phyloP scores from a whole-genome alignment of 2,329 filamentous ascomycete species.

The Claviceps africana region DNA sequence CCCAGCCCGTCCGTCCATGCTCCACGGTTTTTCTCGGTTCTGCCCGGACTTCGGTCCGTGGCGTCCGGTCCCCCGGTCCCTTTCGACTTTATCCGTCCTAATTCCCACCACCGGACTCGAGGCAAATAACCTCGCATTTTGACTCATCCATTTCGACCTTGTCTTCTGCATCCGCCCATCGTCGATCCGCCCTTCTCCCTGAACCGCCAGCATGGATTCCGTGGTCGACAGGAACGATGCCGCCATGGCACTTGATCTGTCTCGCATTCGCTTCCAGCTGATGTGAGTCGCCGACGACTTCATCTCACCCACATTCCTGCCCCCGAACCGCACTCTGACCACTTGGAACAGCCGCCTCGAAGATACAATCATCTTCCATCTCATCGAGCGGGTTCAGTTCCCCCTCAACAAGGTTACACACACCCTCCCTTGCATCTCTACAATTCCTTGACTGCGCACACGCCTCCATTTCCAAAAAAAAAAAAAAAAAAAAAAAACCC shows the following conservation, averaged over 20 bases:
- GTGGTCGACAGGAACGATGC: conserved; percentile 79
- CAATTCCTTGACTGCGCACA: conserved; percentile 1
- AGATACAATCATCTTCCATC: conserved; percentile 92
- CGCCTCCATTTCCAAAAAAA: background rate
- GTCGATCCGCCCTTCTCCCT: background rate
- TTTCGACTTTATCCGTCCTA: too few relatives aligned
- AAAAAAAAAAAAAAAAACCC: too few relatives aligned
- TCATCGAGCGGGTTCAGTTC: conserved; percentile 97
- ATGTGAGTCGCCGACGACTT: conserved; percentile 46
- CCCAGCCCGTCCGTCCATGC: too few relatives aligned
- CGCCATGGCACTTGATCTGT: conserved; percentile 73
- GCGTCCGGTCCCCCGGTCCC: too few relatives aligned
- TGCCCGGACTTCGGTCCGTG: too few relatives aligned
- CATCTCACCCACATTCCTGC: background rate
- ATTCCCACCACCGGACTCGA: too few relatives aligned
- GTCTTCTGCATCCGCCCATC: too few relatives aligned
- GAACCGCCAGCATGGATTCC: conserved; percentile 57
- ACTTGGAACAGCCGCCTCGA: conserved; percentile 60
- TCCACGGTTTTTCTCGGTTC: too few relatives aligned
- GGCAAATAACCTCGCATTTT: too few relatives aligned
- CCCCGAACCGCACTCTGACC: background rate
- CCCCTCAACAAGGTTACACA: conserved; percentile 63
- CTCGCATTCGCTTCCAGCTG: conserved; percentile 83
- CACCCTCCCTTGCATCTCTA: too few relatives aligned
- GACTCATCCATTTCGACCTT: too few relatives aligned